These are phyloP conservation scores for Teratosphaeria nubilosa DNA, from an alignment of 2,329 filamentous ascomycete genomes.

Conservation along the genomic window DNA sequence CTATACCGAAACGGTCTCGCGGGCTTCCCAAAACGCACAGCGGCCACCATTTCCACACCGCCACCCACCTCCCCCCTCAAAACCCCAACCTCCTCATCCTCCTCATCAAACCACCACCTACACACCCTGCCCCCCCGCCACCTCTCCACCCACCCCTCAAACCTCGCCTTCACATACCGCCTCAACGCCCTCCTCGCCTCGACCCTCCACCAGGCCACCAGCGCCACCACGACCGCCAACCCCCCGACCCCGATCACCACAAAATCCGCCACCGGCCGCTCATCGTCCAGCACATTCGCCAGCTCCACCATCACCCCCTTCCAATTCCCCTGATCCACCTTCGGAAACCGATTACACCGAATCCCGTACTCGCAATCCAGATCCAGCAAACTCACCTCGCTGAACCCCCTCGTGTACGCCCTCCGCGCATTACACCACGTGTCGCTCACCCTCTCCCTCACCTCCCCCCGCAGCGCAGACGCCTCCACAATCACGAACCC, in stretches of 20 bases:
- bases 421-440: background rate
- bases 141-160: background rate
- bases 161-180: background rate
- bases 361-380: background rate
- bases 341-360: background rate
- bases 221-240: background rate
- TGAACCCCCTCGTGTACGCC: conserved; percentile 12
- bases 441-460: background rate
- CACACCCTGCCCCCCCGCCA: background rate
- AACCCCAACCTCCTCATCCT: background rate
- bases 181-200: background rate
- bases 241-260: background rate
- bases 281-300: background rate
- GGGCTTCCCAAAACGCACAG: background rate
- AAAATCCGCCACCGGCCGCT: background rate
- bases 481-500: background rate
- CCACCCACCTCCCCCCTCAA: background rate
- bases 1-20: background rate
- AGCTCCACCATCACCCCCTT: background rate
- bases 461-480: background rate
- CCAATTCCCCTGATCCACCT: background rate
- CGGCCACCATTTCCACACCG: background rate
- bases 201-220: background rate
- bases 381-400: background rate
- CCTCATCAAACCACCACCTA: background rate